These are phyloP conservation scores for Aspergillus fumigatus DNA, from an alignment of 2,329 filamentous ascomycete genomes.

Conservation along the genomic window DNA sequence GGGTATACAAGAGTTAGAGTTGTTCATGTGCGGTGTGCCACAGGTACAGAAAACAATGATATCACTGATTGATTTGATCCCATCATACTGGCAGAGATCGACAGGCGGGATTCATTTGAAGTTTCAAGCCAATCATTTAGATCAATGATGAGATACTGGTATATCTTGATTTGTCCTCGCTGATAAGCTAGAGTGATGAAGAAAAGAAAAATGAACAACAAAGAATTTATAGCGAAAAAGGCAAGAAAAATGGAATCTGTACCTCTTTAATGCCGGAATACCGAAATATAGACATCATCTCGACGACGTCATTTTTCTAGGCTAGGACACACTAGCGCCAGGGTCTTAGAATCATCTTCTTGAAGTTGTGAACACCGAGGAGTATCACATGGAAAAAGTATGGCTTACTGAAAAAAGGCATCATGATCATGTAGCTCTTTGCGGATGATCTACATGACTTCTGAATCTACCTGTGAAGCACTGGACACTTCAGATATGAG, in stretches of 20 bases:
- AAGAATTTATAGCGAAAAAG: not conserved
- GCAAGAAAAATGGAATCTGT: not conserved
- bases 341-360: not conserved
- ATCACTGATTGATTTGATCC: not conserved
- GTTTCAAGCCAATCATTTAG: not conserved
- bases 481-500: not conserved
- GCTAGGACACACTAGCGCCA: not conserved
- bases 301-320: not conserved
- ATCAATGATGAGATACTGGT: not conserved
- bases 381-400: not conserved
- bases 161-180: not conserved
- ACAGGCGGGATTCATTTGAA: not conserved
- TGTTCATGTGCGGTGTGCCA: not conserved
- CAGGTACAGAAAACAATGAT: not conserved
- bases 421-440: not conserved
- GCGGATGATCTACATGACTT: not conserved
- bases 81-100: not conserved
- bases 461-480: not conserved
- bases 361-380: not conserved
- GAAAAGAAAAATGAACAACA: not conserved
- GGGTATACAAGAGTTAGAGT: not conserved
- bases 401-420: not conserved
- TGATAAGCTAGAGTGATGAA: not conserved
- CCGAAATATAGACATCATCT: slow-evolving; percentile 1
- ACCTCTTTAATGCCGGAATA: slow-evolving; percentile 2